phyloP scores from a whole-genome alignment of 257 asterid genomes.

The Pogostemon cablin region DNA sequence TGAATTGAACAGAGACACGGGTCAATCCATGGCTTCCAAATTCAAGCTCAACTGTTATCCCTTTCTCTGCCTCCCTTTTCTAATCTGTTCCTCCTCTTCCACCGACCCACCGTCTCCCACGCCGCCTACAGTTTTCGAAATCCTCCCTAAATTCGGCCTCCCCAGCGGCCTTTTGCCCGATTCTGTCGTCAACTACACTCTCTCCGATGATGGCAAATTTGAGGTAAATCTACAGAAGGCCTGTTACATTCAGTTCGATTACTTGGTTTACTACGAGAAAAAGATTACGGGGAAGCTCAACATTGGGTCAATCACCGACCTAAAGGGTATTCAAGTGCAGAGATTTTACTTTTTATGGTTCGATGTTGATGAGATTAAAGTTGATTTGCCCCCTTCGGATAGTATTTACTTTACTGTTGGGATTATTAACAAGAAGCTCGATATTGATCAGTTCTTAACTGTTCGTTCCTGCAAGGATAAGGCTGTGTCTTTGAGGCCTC shows the following conservation, averaged over 20 bases:
- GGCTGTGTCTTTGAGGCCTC: conserved; percentile 44
- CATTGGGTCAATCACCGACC: conserved; percentile 63
- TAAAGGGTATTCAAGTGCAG: conserved; percentile 81
- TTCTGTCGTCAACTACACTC: conserved; percentile 66
- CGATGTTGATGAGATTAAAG: conserved; percentile 79
- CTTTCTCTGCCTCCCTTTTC: conserved; percentile 32
- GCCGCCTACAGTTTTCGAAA: conserved; percentile 61
- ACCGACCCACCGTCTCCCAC: conserved; percentile 28
- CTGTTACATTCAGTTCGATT: conserved; percentile 81
- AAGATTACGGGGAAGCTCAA: conserved; percentile 72
- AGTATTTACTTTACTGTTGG: conserved; percentile 88
- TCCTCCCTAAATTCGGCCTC: conserved; percentile 67
- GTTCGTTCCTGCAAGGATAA: conserved; percentile 75
- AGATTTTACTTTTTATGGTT: conserved; percentile 84
- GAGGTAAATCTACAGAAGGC: conserved; percentile 62
- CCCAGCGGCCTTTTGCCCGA: conserved; percentile 90
- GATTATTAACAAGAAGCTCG: conserved; percentile 80
- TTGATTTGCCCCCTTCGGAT: conserved; percentile 81
- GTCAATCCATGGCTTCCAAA: conserved; percentile 37
- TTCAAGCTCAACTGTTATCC: conserved; percentile 22
- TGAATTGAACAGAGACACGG: no score
- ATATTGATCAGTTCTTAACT: conserved; percentile 68
- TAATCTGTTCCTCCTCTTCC: conserved; percentile 32
- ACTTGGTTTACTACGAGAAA: conserved; percentile 74
- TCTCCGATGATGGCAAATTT: conserved; percentile 73